These are phyloP conservation scores for Bocquillonia castaneifolia DNA, from an alignment of 441 rosid genomes.

Conservation along the genomic window DNA sequence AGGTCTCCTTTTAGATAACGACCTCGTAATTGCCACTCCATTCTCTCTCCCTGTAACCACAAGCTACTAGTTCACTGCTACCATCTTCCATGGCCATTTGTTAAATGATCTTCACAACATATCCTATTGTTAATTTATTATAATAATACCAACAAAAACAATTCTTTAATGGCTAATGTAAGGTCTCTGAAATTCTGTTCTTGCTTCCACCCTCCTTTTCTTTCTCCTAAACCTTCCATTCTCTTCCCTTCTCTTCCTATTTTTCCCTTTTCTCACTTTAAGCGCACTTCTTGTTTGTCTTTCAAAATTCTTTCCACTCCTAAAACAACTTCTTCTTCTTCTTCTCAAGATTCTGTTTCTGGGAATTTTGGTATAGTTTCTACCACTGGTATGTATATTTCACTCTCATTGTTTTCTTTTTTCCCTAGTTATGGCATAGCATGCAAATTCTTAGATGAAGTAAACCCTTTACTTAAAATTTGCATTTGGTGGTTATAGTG, in stretches of 20 bases:
- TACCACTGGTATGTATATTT: slow-evolving; percentile 24
- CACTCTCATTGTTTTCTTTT: neutral
- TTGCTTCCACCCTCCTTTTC: slow-evolving; percentile 9
- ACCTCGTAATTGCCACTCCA: too few relatives aligned
- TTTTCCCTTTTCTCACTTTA: neutral
- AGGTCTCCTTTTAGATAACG: too few relatives aligned
- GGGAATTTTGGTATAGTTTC: slow-evolving; percentile 31
- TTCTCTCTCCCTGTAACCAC: neutral
- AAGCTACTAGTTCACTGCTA: too few relatives aligned
- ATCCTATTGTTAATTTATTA: too few relatives aligned
- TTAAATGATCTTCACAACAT: too few relatives aligned
- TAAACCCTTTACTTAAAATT: neutral
- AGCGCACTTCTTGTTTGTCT: neutral
- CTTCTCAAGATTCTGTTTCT: slow-evolving; percentile 16
- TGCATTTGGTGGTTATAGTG: neutral
- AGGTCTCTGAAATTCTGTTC: slow-evolving; percentile 6
- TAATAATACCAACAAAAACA: neutral
- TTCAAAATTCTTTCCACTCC: slow-evolving; percentile 7
- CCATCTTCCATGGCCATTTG: neutral
- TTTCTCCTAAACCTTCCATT: slow-evolving; percentile 6
- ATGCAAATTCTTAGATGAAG: neutral
- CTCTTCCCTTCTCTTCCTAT: slow-evolving; percentile 17
- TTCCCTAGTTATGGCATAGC: neutral
- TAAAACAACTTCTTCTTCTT: slow-evolving; percentile 5
- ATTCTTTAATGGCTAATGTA: slow-evolving; percentile 9